Conservation (phyloP, 1,284 basidiomycete genomes). For the Agaricales sp. region DNA sequence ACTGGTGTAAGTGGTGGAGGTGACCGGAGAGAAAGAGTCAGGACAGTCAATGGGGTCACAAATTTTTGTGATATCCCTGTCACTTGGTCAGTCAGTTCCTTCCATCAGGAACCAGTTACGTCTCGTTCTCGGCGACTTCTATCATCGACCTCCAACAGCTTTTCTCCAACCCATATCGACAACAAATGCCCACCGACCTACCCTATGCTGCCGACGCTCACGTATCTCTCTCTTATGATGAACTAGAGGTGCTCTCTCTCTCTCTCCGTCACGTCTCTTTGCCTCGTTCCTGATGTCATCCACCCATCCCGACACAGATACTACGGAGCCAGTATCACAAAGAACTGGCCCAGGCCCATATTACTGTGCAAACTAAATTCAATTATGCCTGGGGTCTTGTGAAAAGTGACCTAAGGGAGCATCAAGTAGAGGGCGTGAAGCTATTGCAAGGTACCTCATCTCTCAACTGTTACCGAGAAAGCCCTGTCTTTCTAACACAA, state of each 20-base stretch:
- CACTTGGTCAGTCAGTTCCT: no score
- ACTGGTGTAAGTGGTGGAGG: background rate
- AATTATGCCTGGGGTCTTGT: slow-evolving; percentile 97
- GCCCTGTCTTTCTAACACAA: slow-evolving; percentile 6
- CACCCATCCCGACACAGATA: slow-evolving; percentile 65
- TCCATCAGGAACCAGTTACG: background rate
- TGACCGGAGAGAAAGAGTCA: background rate
- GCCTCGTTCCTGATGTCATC: slow-evolving; percentile 2
- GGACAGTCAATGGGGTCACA: no score
- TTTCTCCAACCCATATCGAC: slow-evolving; percentile 5
- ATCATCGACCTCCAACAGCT: background rate
- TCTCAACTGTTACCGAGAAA: background rate
- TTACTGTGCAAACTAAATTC: slow-evolving; percentile 95
- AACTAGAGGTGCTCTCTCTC: slow-evolving; percentile 68
- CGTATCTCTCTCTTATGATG: slow-evolving; percentile 79
- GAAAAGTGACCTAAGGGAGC: slow-evolving; percentile 73
- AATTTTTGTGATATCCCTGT: no score
- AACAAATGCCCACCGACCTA: slow-evolving; percentile 67
- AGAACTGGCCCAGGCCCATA: slow-evolving; percentile 75
- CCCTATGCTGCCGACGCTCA: slow-evolving; percentile 96
- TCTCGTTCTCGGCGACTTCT: background rate
- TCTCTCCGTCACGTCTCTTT: slow-evolving; percentile 1
- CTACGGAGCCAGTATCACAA: slow-evolving; percentile 82
- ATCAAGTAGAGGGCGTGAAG: slow-evolving; percentile 87
- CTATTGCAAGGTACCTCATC: slow-evolving; percentile 73